These are phyloP conservation scores for Begonia peltatifolia DNA, from an alignment of 306 rosid species.

Conservation along the genomic window DNA sequence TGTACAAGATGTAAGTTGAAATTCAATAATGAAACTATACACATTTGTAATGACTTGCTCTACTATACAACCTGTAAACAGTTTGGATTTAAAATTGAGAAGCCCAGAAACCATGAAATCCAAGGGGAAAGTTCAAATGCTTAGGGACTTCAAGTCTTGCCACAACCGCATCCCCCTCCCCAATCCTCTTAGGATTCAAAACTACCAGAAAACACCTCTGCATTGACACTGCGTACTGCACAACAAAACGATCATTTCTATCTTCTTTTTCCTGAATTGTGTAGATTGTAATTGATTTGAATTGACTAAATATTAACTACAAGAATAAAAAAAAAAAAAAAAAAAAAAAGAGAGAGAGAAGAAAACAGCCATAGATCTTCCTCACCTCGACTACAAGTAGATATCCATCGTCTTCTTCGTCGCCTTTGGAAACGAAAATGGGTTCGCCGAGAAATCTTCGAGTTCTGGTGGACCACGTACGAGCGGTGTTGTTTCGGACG, in stretches of 20 bases:
- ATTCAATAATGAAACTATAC: too few relatives aligned
- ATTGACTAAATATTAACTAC: neutral
- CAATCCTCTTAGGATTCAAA: conserved; percentile 44
- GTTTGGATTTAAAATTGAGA: conserved; percentile 1
- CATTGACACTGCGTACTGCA: conserved; percentile 77
- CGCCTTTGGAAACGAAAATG: conserved; percentile 45
- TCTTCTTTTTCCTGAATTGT: neutral
- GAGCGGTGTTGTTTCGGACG: conserved; percentile 18
- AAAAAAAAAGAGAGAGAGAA: too few relatives aligned
- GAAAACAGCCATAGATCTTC: neutral
- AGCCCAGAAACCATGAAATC: conserved; percentile 87
- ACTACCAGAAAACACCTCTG: conserved; percentile 62
- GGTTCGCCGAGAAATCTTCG: conserved; percentile 84
- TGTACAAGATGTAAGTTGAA: too few relatives aligned
- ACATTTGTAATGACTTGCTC: too few relatives aligned
- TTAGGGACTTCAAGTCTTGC: conserved; percentile 74
- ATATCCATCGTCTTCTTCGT: conserved; percentile 66
- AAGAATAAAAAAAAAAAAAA: too few relatives aligned
- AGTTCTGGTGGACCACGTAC: conserved; percentile 52
- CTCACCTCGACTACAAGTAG: conserved; percentile 82
- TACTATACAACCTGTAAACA: too few relatives aligned
- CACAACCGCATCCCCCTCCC: conserved; percentile 48
- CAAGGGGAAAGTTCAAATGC: conserved; percentile 69
- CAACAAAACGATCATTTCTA: neutral
- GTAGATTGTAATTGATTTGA: neutral